These are phyloP conservation scores for Alternaria arborescens DNA, from an alignment of 2,329 filamentous ascomycete species.

Conservation along the genomic window DNA sequence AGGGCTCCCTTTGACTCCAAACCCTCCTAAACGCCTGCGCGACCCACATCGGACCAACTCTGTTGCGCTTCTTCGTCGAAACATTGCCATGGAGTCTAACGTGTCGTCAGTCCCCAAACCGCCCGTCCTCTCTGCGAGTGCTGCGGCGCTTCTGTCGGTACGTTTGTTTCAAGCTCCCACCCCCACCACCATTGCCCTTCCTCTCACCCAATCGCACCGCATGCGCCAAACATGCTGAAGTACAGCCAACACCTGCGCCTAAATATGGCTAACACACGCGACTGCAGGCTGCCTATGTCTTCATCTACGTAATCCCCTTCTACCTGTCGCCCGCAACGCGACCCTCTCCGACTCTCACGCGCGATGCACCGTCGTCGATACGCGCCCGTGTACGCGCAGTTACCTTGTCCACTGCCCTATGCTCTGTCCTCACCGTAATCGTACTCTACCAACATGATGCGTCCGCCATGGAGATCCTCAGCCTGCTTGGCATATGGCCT, in stretches of 20 bases:
- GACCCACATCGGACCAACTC: constrained; percentile 32
- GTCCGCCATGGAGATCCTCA: constrained; percentile 64
- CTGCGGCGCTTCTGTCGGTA: constrained; percentile 51
- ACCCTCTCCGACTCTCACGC: constrained; percentile 78
- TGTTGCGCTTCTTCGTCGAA: constrained; percentile 19
- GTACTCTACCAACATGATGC: constrained; percentile 67
- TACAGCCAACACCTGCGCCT: neutral
- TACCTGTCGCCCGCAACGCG: constrained; percentile 83
- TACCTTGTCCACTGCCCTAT: constrained; percentile 74
- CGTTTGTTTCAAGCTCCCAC: constrained; percentile 39
- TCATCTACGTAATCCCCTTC: constrained; percentile 89
- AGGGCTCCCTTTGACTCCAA: constrained; percentile 23
- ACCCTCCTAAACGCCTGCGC: constrained; percentile 35
- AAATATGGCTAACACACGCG: constrained; percentile 29
- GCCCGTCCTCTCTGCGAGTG: constrained; percentile 46
- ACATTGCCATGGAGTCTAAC: constrained; percentile 40
- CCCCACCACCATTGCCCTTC: constrained; percentile 29
- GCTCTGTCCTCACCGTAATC: constrained; percentile 71
- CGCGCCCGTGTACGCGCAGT: constrained; percentile 84
- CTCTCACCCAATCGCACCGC: constrained; percentile 37
- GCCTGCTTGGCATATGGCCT: constrained; percentile 83
- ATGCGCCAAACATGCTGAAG: constrained; percentile 20
- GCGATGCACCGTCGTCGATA: constrained; percentile 91
- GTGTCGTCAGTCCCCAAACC: constrained; percentile 47
- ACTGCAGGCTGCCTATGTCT: constrained; percentile 76